Conservation (phyloP, 140 eudicot genomes). For the Senecio squalidus region DNA sequence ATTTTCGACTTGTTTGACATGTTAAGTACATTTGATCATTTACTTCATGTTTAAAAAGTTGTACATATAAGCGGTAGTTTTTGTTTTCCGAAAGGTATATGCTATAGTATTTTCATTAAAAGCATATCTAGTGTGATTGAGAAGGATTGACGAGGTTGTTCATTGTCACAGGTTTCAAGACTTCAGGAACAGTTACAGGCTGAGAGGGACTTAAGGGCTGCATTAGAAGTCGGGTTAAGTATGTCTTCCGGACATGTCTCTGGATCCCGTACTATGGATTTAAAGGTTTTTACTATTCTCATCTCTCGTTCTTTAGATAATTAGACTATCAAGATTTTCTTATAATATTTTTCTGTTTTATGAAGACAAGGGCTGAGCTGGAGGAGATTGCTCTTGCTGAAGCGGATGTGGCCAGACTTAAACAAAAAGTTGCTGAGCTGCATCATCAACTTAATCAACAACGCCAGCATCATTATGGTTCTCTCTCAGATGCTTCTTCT, state of each 20-base stretch:
- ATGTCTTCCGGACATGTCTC: conserved; percentile 89
- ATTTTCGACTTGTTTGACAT: too few species aligned
- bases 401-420: conserved; percentile 93
- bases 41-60: too few species aligned
- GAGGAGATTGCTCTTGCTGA: conserved; percentile 99
- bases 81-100: too few species aligned
- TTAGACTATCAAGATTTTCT: not conserved
- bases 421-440: conserved; percentile 94
- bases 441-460: conserved; percentile 98
- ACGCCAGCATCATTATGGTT: conserved; percentile 84
- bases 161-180: conserved; percentile 69
- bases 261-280: conserved; percentile 82
- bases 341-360: not conserved
- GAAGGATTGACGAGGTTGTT: too few species aligned
- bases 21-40: too few species aligned
- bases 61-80: too few species aligned
- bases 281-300: conserved; percentile 47
- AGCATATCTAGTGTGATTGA: too few species aligned
- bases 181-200: conserved; percentile 97
- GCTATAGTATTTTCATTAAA: too few species aligned
- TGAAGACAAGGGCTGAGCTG: conserved; percentile 94
- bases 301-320: not conserved
- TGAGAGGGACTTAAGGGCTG: conserved; percentile 94
- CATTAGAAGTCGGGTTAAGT: conserved; percentile 92
- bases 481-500: conserved; percentile 60